Evolutionary conservation across 305 asterid species (phyloP), one percentile per base, ranked within the genome.

Genomic region (Ajuga reptans): DNA sequence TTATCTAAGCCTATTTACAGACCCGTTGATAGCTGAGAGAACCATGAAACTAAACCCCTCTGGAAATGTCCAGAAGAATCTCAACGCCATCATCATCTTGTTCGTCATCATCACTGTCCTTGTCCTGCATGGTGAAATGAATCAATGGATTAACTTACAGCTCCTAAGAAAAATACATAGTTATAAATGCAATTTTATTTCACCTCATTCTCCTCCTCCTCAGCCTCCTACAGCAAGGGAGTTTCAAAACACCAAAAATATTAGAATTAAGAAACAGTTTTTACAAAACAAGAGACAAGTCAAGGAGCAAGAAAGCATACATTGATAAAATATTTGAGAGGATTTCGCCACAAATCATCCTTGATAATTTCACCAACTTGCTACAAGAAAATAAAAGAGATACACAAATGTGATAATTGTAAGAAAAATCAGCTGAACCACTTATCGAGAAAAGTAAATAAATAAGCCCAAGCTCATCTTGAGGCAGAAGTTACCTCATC

Each of bases 331-430:
- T 87, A 90, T 34, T 92, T 78, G 57, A 93, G 89, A 66, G 98
- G 98, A 73, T 90, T 91, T 2, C 95, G 89, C 98, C 98, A 90
- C 60, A 93, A 77, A 73, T 93, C 97, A 58, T 93, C 98, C 90
- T 90, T 93, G 81, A 93, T 90, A 72, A 93, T 79, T 60, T 93
- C 98, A 77, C 97, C 97, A 75, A 93, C 88, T 94, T 93, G 87
- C 75, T 27, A 72, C 59, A 57, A 27, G 59, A 33, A 75, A 43
- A 17, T 18, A 63, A 46, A 18, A 42, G 12, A 39, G 43, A 16
- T 49, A 66, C 55, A 64, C 65, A 36, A 14, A 54, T 10, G 10
- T 56, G 64, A 47, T 49, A 33, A 24, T 36, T 39, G 50, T 24
- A 62, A 5, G 9, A 47, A 63, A 57, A 3, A 3, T 50, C 68